These are phyloP conservation scores for Aspergillus amoenus DNA, from an alignment of 2,329 filamentous ascomycete genomes.

Conservation along the genomic window DNA sequence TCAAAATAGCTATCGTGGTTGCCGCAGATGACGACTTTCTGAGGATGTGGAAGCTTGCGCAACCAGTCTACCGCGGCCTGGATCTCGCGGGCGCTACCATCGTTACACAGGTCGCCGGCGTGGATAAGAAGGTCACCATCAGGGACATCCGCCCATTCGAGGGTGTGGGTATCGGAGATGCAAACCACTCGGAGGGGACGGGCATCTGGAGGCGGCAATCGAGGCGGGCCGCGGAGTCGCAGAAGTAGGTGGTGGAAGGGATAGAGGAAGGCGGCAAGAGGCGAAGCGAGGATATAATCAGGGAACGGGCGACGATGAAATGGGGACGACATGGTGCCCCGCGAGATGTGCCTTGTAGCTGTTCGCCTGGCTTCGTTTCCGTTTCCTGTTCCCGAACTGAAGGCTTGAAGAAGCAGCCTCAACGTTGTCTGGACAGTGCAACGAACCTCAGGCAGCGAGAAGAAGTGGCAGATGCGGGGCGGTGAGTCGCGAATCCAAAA, in stretches of 20 bases:
- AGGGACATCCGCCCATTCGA: constrained; percentile 54
- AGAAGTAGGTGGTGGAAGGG: constrained; percentile 65
- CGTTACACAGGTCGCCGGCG: constrained; percentile 78
- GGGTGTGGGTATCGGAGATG: constrained; percentile 83
- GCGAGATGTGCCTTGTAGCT: neutral
- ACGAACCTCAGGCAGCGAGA: neutral
- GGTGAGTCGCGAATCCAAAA: neutral
- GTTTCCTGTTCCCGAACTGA: neutral
- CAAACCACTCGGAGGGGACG: constrained; percentile 74
- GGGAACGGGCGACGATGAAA: constrained; percentile 54
- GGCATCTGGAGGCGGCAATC: constrained; percentile 54
- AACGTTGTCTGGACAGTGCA: neutral
- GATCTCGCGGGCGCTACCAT: constrained; percentile 69
- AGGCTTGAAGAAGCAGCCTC: neutral
- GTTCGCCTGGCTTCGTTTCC: neutral
- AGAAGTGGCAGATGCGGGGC: neutral
- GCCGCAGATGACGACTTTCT: constrained; percentile 81
- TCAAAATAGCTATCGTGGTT: constrained; percentile 92
- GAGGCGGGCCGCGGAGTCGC: constrained; percentile 65
- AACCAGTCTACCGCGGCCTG: constrained; percentile 87
- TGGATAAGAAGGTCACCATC: constrained; percentile 84
- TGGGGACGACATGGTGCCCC: constrained; percentile 36
- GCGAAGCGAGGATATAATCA: constrained; percentile 66
- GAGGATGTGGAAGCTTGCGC: constrained; percentile 65
- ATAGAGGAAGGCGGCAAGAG: constrained; percentile 63